Evolutionary conservation across 2,329 filamentous ascomycete species (phyloP), one percentile per base, ranked within the genome.

Genomic region (Aulographum hederae): DNA sequence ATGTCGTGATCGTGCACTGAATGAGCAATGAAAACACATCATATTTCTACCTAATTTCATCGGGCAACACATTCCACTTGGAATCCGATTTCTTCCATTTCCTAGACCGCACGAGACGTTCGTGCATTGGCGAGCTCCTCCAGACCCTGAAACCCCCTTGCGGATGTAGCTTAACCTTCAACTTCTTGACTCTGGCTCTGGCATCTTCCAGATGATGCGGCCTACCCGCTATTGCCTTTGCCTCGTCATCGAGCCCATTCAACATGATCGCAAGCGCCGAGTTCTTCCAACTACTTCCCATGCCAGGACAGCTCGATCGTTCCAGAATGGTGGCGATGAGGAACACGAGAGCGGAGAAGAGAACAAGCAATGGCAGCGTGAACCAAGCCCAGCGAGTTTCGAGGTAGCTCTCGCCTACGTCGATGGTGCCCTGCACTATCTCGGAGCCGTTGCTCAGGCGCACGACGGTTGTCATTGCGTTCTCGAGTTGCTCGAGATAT

Each of bases 191-290:
- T 6, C 20, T 6, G 6, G 20, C 6, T n/a, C 20, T 6, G n/a
- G 20, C 20, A 23, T 23, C 20, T 23, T 23, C 20, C 20, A 23
- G n/a, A 23, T n/a, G n/a, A 6, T 6, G 20, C 20, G 20, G 6
- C n/a, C n/a, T n/a, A 6, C n/a, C n/a, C 6, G 6, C 6, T 23
- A 23, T 6, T 6, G 6, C 20, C 20, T n/a, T 6, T 6, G 6
- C 20, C n/a, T 23, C n/a, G 6, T n/a, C n/a, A 6, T 23, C 20
- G 2, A 49, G 26, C 2, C 46, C 37, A 18, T 49, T 46, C 1
- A 48, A 39, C 0, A 50, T 33, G 1, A 43, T 38, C 0, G 47
- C 44, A 40, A 51, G 44, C 0, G 46, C 38, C 4, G 47, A 52
- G 1, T 41, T 51, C 15, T 52, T 52, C 47, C 46, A 52, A 6